Evolutionary conservation across 1,139 yeast genomes (phyloP).

Genomic region (Hansenula lynferdii): DNA sequence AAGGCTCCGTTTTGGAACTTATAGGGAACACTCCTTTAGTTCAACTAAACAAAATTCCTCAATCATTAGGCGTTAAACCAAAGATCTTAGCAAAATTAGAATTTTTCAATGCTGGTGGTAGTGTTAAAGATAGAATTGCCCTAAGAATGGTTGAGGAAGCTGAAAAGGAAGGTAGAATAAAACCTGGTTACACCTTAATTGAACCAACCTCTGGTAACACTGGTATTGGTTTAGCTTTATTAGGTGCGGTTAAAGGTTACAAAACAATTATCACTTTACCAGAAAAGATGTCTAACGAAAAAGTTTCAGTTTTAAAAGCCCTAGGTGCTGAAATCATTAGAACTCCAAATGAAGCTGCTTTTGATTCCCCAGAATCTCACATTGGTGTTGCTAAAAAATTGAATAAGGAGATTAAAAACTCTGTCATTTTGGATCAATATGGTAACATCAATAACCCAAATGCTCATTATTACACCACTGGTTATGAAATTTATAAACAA

Average conservation of each 20-base stretch:
- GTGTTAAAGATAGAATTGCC: slow-evolving; percentile 94
- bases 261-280: slow-evolving; percentile 86
- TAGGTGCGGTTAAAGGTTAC: slow-evolving; percentile 86
- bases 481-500: slow-evolving; percentile 83
- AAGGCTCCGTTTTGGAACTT: slow-evolving; percentile 60
- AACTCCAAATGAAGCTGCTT: slow-evolving; percentile 92
- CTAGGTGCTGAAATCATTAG: slow-evolving; percentile 88
- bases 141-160: slow-evolving; percentile 82
- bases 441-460: slow-evolving; percentile 74
- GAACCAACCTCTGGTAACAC: slow-evolving; percentile 91
- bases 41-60: slow-evolving; percentile 70
- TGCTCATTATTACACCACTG: slow-evolving; percentile 85
- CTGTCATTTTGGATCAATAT: slow-evolving; percentile 83
- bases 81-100: slow-evolving; percentile 86
- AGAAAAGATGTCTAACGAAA: slow-evolving; percentile 90
- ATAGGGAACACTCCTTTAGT: slow-evolving; percentile 86
- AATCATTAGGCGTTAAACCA: slow-evolving; percentile 72
- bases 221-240: slow-evolving; percentile 84
- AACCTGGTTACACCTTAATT: slow-evolving; percentile 81
- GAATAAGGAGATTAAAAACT: slow-evolving; percentile 81
- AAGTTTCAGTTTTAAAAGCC: slow-evolving; percentile 83
- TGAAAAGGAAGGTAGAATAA: slow-evolving; percentile 70
- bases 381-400: slow-evolving; percentile 83
- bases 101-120: slow-evolving; percentile 87
- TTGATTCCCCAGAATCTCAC: slow-evolving; percentile 91